phyloP scores from a whole-genome alignment of 2,329 filamentous ascomycete species.

The Colletotrichum filicis region DNA sequence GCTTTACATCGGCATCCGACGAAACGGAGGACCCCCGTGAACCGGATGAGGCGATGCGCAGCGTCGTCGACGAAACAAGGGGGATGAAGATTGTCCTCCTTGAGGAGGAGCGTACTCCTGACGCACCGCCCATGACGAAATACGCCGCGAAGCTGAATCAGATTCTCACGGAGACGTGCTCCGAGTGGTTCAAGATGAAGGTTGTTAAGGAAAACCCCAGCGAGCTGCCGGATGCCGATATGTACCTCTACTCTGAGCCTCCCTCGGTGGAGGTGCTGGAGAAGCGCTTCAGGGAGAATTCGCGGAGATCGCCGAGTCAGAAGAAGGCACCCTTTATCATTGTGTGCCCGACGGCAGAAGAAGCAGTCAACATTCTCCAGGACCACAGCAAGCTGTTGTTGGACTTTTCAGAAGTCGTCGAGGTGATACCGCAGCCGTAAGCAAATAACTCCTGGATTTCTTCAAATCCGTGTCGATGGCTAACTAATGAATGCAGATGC shows the following conservation, averaged over 20 bases:
- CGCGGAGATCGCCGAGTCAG: neutral
- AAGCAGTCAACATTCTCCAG: constrained; percentile 40
- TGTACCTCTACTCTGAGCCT: constrained; percentile 43
- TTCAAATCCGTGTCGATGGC: neutral
- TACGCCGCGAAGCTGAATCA: constrained; percentile 41
- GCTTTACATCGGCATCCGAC: constrained; percentile 42
- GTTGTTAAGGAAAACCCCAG: constrained; percentile 36
- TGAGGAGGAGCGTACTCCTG: constrained; percentile 14
- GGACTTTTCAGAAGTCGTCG: constrained; percentile 41
- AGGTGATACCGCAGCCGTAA: constrained; percentile 45
- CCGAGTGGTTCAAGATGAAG: constrained; percentile 48
- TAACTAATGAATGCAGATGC: neutral
- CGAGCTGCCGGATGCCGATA: constrained; percentile 33
- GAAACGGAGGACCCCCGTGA: constrained; percentile 32
- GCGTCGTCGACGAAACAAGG: constrained; percentile 29
- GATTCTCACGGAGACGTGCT: constrained; percentile 43
- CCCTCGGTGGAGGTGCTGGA: constrained; percentile 39
- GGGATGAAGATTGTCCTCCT: constrained; percentile 38
- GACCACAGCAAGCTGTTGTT: constrained; percentile 38
- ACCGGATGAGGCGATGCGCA: constrained; percentile 23
- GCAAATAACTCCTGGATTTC: constrained; percentile 32
- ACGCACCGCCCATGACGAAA: neutral
- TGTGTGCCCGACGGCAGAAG: constrained; percentile 43
- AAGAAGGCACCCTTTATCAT: constrained; percentile 41
- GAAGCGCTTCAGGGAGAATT: constrained; percentile 35